phyloP scores from a whole-genome alignment of 140 eudicot genomes.

The Erigeron philadelphicus region DNA sequence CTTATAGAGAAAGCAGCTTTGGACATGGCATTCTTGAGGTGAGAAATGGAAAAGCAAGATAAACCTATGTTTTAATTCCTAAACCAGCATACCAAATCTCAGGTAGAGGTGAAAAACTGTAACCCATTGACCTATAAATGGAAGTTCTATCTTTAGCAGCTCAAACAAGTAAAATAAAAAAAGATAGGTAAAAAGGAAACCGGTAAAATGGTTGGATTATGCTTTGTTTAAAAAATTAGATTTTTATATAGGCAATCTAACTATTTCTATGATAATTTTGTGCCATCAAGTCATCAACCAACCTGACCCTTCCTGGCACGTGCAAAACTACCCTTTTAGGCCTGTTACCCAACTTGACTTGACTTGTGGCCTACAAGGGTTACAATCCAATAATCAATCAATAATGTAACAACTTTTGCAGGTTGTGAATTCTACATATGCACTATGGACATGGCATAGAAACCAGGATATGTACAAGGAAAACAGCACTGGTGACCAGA shows the following conservation, averaged over 20 bases:
- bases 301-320: background rate
- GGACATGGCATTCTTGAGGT: slow-evolving; percentile 96
- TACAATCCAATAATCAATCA: too few species aligned
- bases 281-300: background rate
- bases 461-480: slow-evolving; percentile 71
- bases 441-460: slow-evolving; percentile 95
- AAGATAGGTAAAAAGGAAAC: background rate
- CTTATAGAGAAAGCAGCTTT: slow-evolving; percentile 88
- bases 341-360: too few species aligned
- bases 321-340: background rate
- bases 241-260: background rate
- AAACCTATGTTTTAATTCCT: background rate
- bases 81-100: background rate
- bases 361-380: background rate
- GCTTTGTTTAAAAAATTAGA: background rate
- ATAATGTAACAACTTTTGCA: slow-evolving; percentile 18
- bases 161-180: background rate
- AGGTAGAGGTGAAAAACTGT: background rate
- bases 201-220: background rate
- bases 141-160: background rate
- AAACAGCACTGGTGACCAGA: slow-evolving; percentile 65
- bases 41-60: background rate
- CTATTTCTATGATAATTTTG: background rate
- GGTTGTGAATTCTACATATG: slow-evolving; percentile 72
- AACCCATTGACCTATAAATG: background rate